phyloP scores from a whole-genome alignment of 129 eudicot genomes.

The Apium graveolens region DNA sequence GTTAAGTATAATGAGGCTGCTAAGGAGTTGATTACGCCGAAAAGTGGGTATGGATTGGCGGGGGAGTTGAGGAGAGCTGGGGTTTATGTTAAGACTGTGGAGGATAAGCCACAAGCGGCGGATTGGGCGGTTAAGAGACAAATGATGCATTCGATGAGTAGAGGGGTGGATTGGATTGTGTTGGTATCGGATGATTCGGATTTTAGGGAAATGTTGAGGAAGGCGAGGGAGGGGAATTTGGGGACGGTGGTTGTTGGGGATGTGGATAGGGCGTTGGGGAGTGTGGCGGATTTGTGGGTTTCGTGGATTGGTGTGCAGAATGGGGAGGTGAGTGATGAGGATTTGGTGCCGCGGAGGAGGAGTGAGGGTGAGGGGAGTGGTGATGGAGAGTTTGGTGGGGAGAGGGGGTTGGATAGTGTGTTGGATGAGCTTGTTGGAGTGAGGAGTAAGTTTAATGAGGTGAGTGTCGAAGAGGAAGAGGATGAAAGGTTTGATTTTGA shows the following conservation, averaged over 20 bases:
- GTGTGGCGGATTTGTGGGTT: slow-evolving; percentile 89
- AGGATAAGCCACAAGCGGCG: slow-evolving; percentile 97
- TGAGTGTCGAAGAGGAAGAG: slow-evolving; percentile 28
- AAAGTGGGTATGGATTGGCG: slow-evolving; percentile 78
- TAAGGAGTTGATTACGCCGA: slow-evolving; percentile 47
- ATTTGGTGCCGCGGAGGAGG: slow-evolving; percentile 44
- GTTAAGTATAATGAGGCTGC: slow-evolving; percentile 76
- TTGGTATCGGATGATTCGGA: slow-evolving; percentile 95
- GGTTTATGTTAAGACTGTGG: slow-evolving; percentile 82
- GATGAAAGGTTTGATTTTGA: slow-evolving; percentile 16
- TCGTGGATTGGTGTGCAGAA: slow-evolving; percentile 75
- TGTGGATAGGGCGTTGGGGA: slow-evolving; percentile 71
- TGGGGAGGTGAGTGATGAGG: slow-evolving; percentile 71
- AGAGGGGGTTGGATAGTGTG: slow-evolving; percentile 31
- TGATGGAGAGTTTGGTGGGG: slow-evolving; percentile 28
- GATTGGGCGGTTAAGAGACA: slow-evolving; percentile 96
- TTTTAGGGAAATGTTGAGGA: slow-evolving; percentile 68
- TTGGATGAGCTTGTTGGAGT: slow-evolving; percentile 45
- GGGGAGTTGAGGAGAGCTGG: slow-evolving; percentile 77
- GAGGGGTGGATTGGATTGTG: slow-evolving; percentile 87
- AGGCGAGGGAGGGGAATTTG: slow-evolving; percentile 66
- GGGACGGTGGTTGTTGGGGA: slow-evolving; percentile 98
- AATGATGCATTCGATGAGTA: slow-evolving; percentile 71
- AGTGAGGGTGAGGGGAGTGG: slow-evolving; percentile 26
- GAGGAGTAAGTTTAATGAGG: slow-evolving; percentile 22